phyloP scores from a whole-genome alignment of 2,329 filamentous ascomycete genomes.

The Immersiporthe knoxdaviesiana region DNA sequence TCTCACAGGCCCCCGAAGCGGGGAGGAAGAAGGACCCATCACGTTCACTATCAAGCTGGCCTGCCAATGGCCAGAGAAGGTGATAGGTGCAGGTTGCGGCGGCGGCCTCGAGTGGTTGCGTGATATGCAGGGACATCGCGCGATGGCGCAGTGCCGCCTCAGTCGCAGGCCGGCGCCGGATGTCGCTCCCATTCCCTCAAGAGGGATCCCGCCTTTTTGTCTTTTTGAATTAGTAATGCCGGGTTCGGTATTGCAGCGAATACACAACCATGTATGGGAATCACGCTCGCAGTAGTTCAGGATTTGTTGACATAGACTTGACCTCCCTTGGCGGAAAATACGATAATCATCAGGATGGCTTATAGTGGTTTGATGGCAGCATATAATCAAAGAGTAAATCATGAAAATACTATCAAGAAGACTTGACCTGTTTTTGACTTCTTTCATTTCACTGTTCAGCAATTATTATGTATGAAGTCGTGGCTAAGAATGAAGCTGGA shows the following conservation, averaged over 20 bases:
- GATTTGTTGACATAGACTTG: background rate
- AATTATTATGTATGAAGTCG: too few species aligned
- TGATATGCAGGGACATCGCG: constrained; percentile 24
- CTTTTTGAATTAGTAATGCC: background rate
- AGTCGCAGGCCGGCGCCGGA: constrained; percentile 3
- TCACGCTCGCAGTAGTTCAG: background rate
- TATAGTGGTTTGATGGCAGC: too few species aligned
- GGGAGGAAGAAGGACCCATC: background rate
- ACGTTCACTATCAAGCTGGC: background rate
- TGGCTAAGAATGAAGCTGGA: too few species aligned
- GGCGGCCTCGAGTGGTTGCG: constrained; percentile 10
- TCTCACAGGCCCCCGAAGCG: background rate
- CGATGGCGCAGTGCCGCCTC: background rate
- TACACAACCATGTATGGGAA: background rate
- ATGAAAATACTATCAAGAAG: too few species aligned
- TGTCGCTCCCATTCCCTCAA: background rate
- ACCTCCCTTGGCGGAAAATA: too few species aligned
- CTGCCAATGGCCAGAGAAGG: background rate
- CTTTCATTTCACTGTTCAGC: too few species aligned
- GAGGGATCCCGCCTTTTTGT: background rate
- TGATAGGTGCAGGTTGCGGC: background rate
- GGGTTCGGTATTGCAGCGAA: background rate
- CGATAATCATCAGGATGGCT: too few species aligned
- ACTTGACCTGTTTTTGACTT: too few species aligned
- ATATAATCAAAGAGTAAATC: too few species aligned